Conservation (phyloP, 2,329 filamentous ascomycete genomes). For the Phyllosticta capitalensis region DNA sequence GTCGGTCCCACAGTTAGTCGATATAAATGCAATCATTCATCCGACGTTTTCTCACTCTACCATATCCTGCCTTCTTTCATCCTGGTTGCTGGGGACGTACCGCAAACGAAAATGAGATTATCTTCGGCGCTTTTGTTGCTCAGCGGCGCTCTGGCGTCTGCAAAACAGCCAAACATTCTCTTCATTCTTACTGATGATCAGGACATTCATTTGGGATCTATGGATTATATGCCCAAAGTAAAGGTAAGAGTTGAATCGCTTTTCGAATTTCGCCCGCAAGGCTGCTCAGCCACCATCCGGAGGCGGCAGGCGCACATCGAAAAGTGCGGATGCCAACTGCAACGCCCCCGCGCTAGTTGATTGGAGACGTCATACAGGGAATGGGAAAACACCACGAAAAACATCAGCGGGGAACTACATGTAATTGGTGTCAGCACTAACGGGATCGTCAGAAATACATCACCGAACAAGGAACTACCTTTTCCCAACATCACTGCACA, state of each 20-base stretch:
- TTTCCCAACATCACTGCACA: conserved; percentile 55
- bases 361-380: background rate
- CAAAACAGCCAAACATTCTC: conserved; percentile 44
- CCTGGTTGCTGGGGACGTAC: background rate
- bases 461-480: conserved; percentile 49
- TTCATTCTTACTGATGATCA: conserved; percentile 63
- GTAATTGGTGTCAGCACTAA: background rate
- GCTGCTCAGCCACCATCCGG: background rate
- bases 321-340: background rate
- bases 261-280: background rate
- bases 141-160: conserved; percentile 4
- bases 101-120: background rate
- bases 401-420: background rate
- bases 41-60: background rate
- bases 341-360: background rate
- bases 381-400: background rate
- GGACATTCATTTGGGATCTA: conserved; percentile 51
- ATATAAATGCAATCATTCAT: background rate
- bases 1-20: background rate
- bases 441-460: conserved; percentile 37
- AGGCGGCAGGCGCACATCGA: background rate
- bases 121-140: background rate
- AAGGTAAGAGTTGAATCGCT: conserved; percentile 17
- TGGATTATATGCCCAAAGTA: conserved; percentile 51
- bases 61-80: background rate